Evolutionary conservation across 768 basidiomycete species (phyloP), one percentile per base, ranked within the genome.

Genomic region (Antrodiella citrinella): DNA sequence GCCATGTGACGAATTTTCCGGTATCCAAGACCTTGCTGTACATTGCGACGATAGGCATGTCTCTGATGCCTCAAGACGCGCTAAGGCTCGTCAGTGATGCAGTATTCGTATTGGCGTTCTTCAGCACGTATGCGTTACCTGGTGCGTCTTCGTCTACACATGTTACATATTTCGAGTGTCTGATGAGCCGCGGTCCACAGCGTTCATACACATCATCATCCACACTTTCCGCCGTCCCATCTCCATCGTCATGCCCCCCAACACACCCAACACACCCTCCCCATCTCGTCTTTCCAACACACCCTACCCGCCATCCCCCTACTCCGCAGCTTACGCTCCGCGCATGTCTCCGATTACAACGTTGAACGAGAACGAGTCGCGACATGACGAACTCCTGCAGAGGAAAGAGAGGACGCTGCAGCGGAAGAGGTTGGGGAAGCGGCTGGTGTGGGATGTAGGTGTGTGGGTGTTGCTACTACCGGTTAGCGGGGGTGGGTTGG

Each of bases 381-480:
- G 71, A 12, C 66, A 71, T 18, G 86, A 89, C 60, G 82, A 86
- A 50, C 78, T 97, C 19, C 69, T 97, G 25, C 81, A 87, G 58
- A 75, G 87, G 53, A 97, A 97, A 69, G 93, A 97, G 66, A 72
- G 80, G 43, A 81, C 82, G 39, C 68, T 97, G 52, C 93, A 96
- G 67, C 78, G 78, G 49, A 73, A 76, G 43, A 78, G 91, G 57
- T 73, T 83, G 41, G 78, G 80, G 35, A 79, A 79, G 56, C 74
- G 93, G 24, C 67, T 95, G 35, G 64, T 84, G 13, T 93, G 91
- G 87, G 90, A 94, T 64, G 60, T 88, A n/a, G 81, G 83, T 13
- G 82, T 87, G 20, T 92, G 89, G 81, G 54, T 81, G n/a, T 67
- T 86, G 10, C 71, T 89, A 15, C 59, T 85, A 18, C 82, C 82